Percentiles rank a stretch among this genome's conserved stretches.
These are phyloP conservation scores for Gnaphalium uliginosum DNA, from an alignment of 129 eudicot genomes.

Conservation along the genomic window DNA sequence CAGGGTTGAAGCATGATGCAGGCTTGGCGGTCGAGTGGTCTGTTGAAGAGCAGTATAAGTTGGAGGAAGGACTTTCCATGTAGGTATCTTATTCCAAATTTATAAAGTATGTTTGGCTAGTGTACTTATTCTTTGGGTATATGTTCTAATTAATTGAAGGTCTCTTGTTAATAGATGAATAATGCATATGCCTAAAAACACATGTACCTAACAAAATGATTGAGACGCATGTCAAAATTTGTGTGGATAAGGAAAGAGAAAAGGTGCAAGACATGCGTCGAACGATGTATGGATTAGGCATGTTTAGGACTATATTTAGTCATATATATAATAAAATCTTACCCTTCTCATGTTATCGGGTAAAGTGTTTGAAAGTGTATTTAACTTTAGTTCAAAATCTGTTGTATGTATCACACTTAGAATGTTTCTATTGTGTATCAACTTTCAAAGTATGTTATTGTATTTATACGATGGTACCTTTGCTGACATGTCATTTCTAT, in stretches of 20 bases:
- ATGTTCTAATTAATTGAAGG: not conserved
- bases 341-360: no score
- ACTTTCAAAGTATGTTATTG: no score
- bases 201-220: not conserved
- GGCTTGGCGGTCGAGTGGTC: slow-evolving; percentile 88
- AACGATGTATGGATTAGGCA: not conserved
- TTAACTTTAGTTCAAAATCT: no score
- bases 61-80: slow-evolving; percentile 87
- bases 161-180: no score
- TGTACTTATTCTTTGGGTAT: slow-evolving; percentile 1
- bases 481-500: no score
- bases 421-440: no score
- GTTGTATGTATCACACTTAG: no score
- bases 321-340: no score
- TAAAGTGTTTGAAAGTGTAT: no score
- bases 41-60: slow-evolving; percentile 69
- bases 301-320: not conserved
- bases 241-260: not conserved
- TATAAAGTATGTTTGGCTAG: not conserved
- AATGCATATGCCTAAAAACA: no score
- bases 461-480: no score
- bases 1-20: slow-evolving; percentile 71
- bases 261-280: not conserved
- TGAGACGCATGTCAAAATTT: not conserved
- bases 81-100: slow-evolving; percentile 48